Evolutionary conservation across 2,329 filamentous ascomycete species (phyloP).

Genomic region (Diaporthe humulicola): DNA sequence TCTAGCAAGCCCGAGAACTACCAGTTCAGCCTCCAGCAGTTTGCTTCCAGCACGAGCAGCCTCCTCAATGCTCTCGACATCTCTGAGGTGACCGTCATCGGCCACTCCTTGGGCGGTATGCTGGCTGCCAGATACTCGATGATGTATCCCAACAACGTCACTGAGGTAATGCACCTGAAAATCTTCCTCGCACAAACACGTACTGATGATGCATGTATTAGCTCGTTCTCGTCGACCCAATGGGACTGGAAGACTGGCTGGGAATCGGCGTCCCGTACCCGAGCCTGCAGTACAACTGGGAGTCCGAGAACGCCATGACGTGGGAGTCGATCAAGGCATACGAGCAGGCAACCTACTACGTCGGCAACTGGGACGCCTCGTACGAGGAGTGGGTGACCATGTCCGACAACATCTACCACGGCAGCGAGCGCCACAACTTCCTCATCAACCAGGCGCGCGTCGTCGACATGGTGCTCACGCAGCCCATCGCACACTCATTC

Average conservation of each 20-base stretch:
- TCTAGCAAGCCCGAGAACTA: slow-evolving; percentile 25
- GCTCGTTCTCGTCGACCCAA: slow-evolving; percentile 15
- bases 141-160: slow-evolving; percentile 24
- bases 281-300: slow-evolving; percentile 16
- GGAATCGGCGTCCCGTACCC: slow-evolving; percentile 9
- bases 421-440: slow-evolving; percentile 17
- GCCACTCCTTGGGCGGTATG: slow-evolving; percentile 27
- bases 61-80: slow-evolving; percentile 20
- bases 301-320: slow-evolving; percentile 7
- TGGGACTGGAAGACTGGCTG: slow-evolving; percentile 27
- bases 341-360: slow-evolving; percentile 21
- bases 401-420: slow-evolving; percentile 27
- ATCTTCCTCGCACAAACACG: too few species aligned
- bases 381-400: slow-evolving; percentile 26
- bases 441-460: slow-evolving; percentile 25
- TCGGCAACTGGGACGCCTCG: slow-evolving; percentile 15
- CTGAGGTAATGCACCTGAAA: neutral
- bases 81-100: slow-evolving; percentile 7
- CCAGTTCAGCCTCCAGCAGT: slow-evolving; percentile 19
- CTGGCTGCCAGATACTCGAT: slow-evolving; percentile 22
- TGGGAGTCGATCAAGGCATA: slow-evolving; percentile 23
- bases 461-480: slow-evolving; percentile 29
- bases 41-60: slow-evolving; percentile 28
- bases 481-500: slow-evolving; percentile 22
- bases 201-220: neutral